A percentile compares a stretch with the other conserved stretches of the same genome.
Evolutionary conservation across 2,329 filamentous ascomycete species (phyloP).

Genomic region (Lomentospora prolificans): DNA sequence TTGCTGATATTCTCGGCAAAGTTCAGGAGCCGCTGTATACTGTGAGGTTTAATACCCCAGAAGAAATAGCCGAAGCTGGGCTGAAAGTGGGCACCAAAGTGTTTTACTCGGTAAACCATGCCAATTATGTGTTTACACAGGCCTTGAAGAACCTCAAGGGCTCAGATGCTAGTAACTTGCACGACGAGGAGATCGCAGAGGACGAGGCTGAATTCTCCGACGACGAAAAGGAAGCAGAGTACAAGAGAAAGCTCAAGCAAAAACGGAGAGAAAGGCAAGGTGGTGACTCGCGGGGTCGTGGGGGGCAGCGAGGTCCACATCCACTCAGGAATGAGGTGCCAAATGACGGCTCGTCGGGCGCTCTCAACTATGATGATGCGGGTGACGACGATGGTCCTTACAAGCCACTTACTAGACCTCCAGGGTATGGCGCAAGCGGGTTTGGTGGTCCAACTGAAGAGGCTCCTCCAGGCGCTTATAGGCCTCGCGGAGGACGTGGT

Average conservation of each 20-base stretch:
- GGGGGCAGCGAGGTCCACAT: conserved; percentile 23
- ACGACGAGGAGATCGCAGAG: conserved; percentile 80
- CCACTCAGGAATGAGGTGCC: conserved; percentile 29
- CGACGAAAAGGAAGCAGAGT: conserved; percentile 84
- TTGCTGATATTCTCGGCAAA: conserved; percentile 79
- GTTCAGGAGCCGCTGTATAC: conserved; percentile 82
- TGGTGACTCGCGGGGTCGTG: conserved; percentile 15
- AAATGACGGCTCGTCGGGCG: conserved; percentile 25
- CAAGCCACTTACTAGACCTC: conserved; percentile 57
- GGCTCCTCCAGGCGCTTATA: conserved; percentile 20
- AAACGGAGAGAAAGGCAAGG: conserved; percentile 44
- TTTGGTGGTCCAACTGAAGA: conserved; percentile 35
- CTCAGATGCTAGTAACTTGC: conserved; percentile 87
- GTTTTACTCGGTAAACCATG: conserved; percentile 69
- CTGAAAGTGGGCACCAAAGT: conserved; percentile 61
- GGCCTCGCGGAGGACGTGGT: conserved; percentile 31
- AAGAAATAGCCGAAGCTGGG: conserved; percentile 57
- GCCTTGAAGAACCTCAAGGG: conserved; percentile 71
- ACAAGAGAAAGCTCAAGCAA: conserved; percentile 60
- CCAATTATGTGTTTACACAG: conserved; percentile 78
- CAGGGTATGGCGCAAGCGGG: conserved; percentile 41
- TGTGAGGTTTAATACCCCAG: conserved; percentile 60
- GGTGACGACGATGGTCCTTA: conserved; percentile 56
- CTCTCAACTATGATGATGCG: conserved; percentile 55
- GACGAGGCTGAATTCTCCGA: conserved; percentile 95